Evolutionary conservation across 1,284 basidiomycete species (phyloP).

Genomic region (Golubevia sp.): DNA sequence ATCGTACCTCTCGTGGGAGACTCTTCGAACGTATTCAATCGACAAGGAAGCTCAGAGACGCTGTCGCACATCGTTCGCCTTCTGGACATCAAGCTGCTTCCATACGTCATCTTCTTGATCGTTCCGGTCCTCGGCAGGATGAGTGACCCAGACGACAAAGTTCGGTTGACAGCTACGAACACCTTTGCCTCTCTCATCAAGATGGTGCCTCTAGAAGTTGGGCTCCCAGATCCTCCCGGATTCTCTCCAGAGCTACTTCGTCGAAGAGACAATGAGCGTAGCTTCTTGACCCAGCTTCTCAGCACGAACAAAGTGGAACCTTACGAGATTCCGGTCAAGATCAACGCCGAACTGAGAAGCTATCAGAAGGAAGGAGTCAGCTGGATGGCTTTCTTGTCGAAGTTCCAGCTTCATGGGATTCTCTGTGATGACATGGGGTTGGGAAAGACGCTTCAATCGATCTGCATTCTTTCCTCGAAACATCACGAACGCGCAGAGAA

Average conservation of each 20-base stretch:
- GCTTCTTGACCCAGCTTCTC: slow-evolving; percentile 89
- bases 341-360: slow-evolving; percentile 92
- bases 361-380: slow-evolving; percentile 99
- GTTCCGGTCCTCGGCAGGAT: slow-evolving; percentile 95
- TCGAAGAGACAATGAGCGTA: slow-evolving; percentile 74
- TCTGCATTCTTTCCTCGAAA: slow-evolving; percentile 94
- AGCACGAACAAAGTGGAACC: slow-evolving; percentile 80
- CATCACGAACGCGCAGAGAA: slow-evolving; percentile 82
- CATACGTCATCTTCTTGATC: slow-evolving; percentile 95
- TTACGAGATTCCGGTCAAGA: slow-evolving; percentile 82
- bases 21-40: slow-evolving; percentile 73
- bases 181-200: slow-evolving; percentile 98
- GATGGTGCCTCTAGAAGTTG: slow-evolving; percentile 97
- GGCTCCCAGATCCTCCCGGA: slow-evolving; percentile 88
- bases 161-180: slow-evolving; percentile 89
- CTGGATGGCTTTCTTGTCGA: slow-evolving; percentile 95
- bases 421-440: slow-evolving; percentile 99
- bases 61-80: slow-evolving; percentile 88
- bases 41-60: slow-evolving; percentile 88
- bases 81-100: slow-evolving; percentile 90
- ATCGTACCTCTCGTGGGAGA: slow-evolving; percentile 86
- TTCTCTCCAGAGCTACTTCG: slow-evolving; percentile 90
- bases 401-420: slow-evolving; percentile 96
- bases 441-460: slow-evolving; percentile 96
- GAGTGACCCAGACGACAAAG: slow-evolving; percentile 91